Conservation (phyloP, 495 filamentous ascomycete genomes). For the Parathielavia appendiculata region DNA sequence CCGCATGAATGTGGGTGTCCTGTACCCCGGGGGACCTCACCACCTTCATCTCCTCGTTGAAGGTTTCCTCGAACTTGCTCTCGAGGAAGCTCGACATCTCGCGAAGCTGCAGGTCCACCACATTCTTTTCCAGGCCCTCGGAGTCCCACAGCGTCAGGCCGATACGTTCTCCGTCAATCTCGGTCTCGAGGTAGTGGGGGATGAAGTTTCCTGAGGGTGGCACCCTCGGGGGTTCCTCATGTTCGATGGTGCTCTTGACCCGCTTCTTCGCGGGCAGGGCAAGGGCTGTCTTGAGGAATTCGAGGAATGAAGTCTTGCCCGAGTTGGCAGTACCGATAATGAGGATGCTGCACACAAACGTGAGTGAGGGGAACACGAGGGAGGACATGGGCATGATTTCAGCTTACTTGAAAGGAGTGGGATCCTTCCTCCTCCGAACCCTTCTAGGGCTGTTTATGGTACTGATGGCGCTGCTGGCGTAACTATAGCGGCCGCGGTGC, state of each 20-base stretch:
- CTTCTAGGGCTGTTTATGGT: constrained; percentile 91
- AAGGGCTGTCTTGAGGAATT: constrained; percentile 83
- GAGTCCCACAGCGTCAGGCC: constrained; percentile 97
- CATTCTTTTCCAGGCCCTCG: constrained; percentile 83
- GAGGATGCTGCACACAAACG: constrained; percentile 60
- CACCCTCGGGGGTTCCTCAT: constrained; percentile 48
- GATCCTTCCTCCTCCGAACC: constrained; percentile 90
- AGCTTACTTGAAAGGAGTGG: constrained; percentile 95
- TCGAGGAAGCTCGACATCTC: constrained; percentile 90
- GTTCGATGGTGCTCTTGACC: constrained; percentile 43
- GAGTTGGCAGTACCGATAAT: constrained; percentile 83
- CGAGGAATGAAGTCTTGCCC: constrained; percentile 94
- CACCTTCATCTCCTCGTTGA: constrained; percentile 96
- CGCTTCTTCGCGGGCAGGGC: constrained; percentile 74
- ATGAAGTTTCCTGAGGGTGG: constrained; percentile 60
- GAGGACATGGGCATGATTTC: neutral
- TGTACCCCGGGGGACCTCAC: constrained; percentile 84
- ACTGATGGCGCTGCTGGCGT: constrained; percentile 86
- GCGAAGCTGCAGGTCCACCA: constrained; percentile 88
- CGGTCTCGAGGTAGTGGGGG: constrained; percentile 86
- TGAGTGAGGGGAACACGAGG: constrained; percentile 5
- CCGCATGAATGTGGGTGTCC: constrained; percentile 96
- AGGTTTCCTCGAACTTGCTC: constrained; percentile 97
- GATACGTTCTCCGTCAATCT: constrained; percentile 87
- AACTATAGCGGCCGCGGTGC: constrained; percentile 92